A percentile compares a stretch with the other conserved stretches of the same genome.
Evolutionary conservation across 768 basidiomycete species (phyloP).

Genomic region (Lentinus tigrinus): DNA sequence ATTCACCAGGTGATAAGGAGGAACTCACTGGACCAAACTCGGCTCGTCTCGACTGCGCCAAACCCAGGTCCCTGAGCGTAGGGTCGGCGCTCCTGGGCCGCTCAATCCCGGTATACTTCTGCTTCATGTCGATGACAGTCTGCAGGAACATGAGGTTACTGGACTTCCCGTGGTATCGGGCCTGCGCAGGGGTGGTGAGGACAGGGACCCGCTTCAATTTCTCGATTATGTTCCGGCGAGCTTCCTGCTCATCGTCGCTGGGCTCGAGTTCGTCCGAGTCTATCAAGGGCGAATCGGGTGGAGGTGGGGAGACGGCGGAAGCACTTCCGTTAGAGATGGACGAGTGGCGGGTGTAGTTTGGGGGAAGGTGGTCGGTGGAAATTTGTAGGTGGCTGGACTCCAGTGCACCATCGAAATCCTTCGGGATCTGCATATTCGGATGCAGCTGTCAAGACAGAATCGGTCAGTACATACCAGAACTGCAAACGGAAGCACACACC

Average conservation of each 20-base stretch:
- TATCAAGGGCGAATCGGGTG: not conserved
- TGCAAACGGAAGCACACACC: not conserved
- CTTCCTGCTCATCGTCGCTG: constrained; percentile 22
- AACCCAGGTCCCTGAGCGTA: not conserved
- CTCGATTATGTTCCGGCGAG: constrained; percentile 2
- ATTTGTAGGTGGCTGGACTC: not conserved
- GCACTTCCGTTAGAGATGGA: not conserved
- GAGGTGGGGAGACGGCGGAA: not conserved
- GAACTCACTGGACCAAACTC: not conserved
- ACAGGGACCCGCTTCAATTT: not conserved
- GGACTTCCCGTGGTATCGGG: constrained; percentile 22
- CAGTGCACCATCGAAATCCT: constrained; percentile 1
- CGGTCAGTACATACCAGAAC: too few species aligned
- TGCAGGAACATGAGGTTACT: constrained; percentile 22
- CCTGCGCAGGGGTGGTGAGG: not conserved
- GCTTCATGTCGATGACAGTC: constrained; percentile 6
- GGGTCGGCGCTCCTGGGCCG: not conserved
- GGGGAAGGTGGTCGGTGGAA: not conserved
- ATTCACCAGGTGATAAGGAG: too few species aligned
- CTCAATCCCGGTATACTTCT: constrained; percentile 4
- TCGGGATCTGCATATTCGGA: not conserved
- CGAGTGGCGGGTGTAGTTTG: not conserved
- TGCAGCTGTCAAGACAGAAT: not conserved
- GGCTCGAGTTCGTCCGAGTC: constrained; percentile 13
- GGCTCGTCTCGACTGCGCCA: not conserved